These are phyloP conservation scores for Clathrospora elynae DNA, from an alignment of 2,329 filamentous ascomycete species.

Conservation along the genomic window DNA sequence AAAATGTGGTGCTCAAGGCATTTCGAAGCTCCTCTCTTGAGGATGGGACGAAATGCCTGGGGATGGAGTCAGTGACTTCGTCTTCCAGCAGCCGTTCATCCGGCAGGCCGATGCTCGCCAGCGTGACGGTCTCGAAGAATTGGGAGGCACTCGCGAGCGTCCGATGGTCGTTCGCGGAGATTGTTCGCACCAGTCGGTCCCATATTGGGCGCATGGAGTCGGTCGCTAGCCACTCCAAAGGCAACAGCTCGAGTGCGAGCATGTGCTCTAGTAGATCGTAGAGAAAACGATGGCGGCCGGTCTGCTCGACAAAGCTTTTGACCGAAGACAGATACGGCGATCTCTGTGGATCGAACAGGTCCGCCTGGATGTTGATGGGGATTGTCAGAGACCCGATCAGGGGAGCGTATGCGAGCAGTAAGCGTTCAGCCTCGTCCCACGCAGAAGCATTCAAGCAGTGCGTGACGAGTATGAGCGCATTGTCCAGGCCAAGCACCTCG, in stretches of 20 bases:
- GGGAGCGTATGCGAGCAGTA: conserved; percentile 37
- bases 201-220: conserved; percentile 43
- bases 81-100: conserved; percentile 31
- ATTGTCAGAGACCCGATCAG: conserved; percentile 30
- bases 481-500: conserved; percentile 33
- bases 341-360: conserved; percentile 36
- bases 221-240: conserved; percentile 49
- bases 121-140: conserved; percentile 40
- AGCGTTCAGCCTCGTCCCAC: conserved; percentile 44
- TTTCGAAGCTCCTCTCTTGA: conserved; percentile 35
- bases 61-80: conserved; percentile 21
- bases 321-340: conserved; percentile 36
- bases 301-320: conserved; percentile 35
- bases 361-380: conserved; percentile 31
- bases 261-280: conserved; percentile 44
- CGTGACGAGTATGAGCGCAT: conserved; percentile 31
- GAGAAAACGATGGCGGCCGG: conserved; percentile 40
- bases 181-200: conserved; percentile 40
- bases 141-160: conserved; percentile 32
- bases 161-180: conserved; percentile 38
- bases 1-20: conserved; percentile 45
- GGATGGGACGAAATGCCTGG: conserved; percentile 32
- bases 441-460: conserved; percentile 40
- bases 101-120: conserved; percentile 37
- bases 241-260: conserved; percentile 42